phyloP scores from a whole-genome alignment of 2,329 filamentous ascomycete species.

The Penicillium crustosum region DNA sequence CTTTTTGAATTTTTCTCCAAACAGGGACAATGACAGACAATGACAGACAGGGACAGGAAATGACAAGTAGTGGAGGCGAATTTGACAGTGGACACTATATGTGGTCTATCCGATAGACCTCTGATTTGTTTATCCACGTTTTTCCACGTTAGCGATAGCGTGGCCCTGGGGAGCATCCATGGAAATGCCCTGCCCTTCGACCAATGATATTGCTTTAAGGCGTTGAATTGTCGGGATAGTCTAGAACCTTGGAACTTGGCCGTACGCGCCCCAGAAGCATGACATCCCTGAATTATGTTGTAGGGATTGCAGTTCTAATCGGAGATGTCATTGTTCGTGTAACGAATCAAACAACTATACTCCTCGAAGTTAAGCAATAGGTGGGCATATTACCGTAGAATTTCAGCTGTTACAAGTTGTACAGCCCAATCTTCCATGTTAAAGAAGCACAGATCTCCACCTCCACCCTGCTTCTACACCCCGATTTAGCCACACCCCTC shows the following conservation, averaged over 20 bases:
- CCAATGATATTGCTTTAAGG: conserved; percentile 8
- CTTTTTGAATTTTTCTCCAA: not conserved
- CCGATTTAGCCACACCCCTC: conserved; percentile 10
- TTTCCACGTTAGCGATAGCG: conserved; percentile 12
- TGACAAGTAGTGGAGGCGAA: conserved; percentile 20
- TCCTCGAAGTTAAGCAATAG: too few species aligned
- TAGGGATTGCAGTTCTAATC: not conserved
- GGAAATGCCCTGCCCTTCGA: conserved; percentile 6
- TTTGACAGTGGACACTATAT: conserved; percentile 3
- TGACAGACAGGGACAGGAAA: conserved; percentile 13
- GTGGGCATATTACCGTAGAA: not conserved
- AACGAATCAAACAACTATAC: not conserved
- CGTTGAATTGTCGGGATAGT: not conserved
- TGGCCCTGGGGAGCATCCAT: conserved; percentile 14
- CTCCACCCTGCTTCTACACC: conserved; percentile 6
- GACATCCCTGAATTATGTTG: not conserved
- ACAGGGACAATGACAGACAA: conserved; percentile 7
- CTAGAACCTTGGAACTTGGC: not conserved
- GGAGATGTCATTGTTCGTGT: not conserved
- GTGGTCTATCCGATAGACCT: not conserved
- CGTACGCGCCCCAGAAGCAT: conserved; percentile 1
- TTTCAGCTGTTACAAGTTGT: not conserved
- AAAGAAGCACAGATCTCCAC: conserved; percentile 14
- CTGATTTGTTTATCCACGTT: conserved; percentile 13
- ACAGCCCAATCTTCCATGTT: conserved; percentile 3